phyloP scores from a whole-genome alignment of 2,329 filamentous ascomycete species.

The Aspergillus versicolor region DNA sequence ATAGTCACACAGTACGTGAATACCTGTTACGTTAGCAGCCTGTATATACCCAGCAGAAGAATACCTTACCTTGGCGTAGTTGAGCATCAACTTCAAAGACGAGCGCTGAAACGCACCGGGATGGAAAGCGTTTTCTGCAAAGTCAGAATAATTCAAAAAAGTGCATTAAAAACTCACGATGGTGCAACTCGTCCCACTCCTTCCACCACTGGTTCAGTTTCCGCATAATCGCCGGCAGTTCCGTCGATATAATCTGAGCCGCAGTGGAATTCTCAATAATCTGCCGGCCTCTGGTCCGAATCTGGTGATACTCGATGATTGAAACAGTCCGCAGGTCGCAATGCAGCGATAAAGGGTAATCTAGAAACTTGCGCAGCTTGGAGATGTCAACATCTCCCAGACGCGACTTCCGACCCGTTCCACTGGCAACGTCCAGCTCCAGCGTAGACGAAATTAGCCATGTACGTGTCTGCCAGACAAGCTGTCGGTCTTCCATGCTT shows the following conservation, averaged over 20 bases:
- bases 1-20: conserved; percentile 33
- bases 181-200: conserved; percentile 36
- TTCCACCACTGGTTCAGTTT: conserved; percentile 35
- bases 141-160: background rate
- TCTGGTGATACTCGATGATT: conserved; percentile 37
- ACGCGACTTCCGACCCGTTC: conserved; percentile 35
- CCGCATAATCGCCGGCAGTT: conserved; percentile 33
- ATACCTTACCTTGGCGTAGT: conserved; percentile 25
- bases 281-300: conserved; percentile 32
- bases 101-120: conserved; percentile 36
- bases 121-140: conserved; percentile 36
- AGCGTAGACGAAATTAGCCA: conserved; percentile 37
- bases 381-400: conserved; percentile 33
- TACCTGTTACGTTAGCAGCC: conserved; percentile 15
- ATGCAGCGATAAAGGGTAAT: conserved; percentile 36
- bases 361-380: conserved; percentile 34
- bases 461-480: conserved; percentile 37
- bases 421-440: conserved; percentile 36
- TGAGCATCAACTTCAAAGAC: conserved; percentile 34
- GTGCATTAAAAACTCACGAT: conserved; percentile 22
- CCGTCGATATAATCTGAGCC: conserved; percentile 26
- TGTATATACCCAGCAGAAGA: no score
- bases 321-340: conserved; percentile 36
- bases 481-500: conserved; percentile 32
- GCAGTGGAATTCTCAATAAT: conserved; percentile 29